Evolutionary conservation across 371 early-diverging fungal species (phyloP).

Genomic region (Actinomortierella ambigua): DNA sequence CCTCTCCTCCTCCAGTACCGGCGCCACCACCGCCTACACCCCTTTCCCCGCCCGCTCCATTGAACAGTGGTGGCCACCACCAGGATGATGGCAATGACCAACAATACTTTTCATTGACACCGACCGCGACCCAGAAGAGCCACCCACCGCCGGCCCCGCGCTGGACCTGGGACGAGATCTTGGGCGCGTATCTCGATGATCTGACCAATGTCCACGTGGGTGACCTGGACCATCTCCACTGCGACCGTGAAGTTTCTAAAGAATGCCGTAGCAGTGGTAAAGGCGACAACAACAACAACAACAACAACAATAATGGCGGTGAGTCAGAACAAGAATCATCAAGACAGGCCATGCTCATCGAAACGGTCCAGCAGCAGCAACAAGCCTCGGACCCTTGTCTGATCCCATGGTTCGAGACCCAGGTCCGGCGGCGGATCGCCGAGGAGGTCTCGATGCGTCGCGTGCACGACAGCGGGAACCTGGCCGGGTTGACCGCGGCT

Average conservation of each 20-base stretch:
- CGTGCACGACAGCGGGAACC: slow-evolving; percentile 40
- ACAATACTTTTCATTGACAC: too few relatives aligned
- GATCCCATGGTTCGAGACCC: slow-evolving; percentile 38
- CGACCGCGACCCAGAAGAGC: too few relatives aligned
- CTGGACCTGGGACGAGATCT: slow-evolving; percentile 32
- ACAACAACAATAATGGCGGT: background rate
- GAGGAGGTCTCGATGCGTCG: slow-evolving; percentile 33
- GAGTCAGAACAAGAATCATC: background rate
- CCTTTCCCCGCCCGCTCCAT: too few relatives aligned
- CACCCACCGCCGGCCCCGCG: slow-evolving; percentile 7
- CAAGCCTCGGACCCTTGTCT: slow-evolving; percentile 6
- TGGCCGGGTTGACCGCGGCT: slow-evolving; percentile 19
- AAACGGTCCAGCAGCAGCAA: background rate
- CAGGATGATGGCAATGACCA: too few relatives aligned
- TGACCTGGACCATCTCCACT: slow-evolving; percentile 26
- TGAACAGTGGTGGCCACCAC: too few relatives aligned
- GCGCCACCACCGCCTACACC: too few relatives aligned
- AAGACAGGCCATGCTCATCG: slow-evolving; percentile 7
- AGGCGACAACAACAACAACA: background rate
- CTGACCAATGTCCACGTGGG: slow-evolving; percentile 26
- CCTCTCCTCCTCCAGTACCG: too few relatives aligned
- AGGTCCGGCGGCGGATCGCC: slow-evolving; percentile 34
- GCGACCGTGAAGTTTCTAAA: background rate
- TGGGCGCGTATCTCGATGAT: slow-evolving; percentile 39
- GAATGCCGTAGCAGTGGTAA: too few relatives aligned